Base-by-base conservation (phyloP, 176 grass and related monocot genomes). In the Carex pumila region DNA sequence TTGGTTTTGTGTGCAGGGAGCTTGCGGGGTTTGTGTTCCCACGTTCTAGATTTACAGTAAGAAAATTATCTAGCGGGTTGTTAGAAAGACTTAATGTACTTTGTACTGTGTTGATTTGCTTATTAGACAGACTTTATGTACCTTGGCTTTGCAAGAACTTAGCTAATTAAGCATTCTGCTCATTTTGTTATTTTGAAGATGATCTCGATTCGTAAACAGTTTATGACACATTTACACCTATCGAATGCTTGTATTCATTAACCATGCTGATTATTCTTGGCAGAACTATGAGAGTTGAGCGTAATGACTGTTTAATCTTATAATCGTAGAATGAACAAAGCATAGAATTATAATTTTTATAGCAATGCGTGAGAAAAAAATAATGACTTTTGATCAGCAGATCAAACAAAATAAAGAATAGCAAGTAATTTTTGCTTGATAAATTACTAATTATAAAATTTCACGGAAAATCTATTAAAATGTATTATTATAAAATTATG, bases 71-170 rank as follows among this genome's bases (percentile, higher is more conserved):
- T 64, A 81, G 73, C 73, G 29, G 3, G 62, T 68, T 7, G 17
- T 83, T 52, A 53, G 62, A 69, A 66, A 52, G 4, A 63, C 39
- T 13, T 83, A 31, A 50, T 67, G 34, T 66, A 53, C 61, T 68
- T 55, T 69, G 21, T 69, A 66, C 17, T 54, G 12, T 67, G 62
- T 55, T 83, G n/a, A 69, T 65, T 68, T 83, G 17, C 22, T 52
- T 65, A 52, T 83, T 83, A 32, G 81, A 39, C 37, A 52, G 9
- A 63, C 39, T 13, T 82, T 52, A 50, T 67, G 34, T 52, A 39
- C 71, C 47, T 75, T 83, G 14, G 52, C 22, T 83, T 82, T 50
- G 81, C 32, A 77, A 77, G 74, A 65, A 85, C 71, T 8, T 34
- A 50, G 84, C 54, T 47, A 79, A 50, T 79, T 31, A 79, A 85